Evolutionary conservation across 2,329 filamentous ascomycete genomes (phyloP).

Genomic region (Claviceps cyperi): DNA sequence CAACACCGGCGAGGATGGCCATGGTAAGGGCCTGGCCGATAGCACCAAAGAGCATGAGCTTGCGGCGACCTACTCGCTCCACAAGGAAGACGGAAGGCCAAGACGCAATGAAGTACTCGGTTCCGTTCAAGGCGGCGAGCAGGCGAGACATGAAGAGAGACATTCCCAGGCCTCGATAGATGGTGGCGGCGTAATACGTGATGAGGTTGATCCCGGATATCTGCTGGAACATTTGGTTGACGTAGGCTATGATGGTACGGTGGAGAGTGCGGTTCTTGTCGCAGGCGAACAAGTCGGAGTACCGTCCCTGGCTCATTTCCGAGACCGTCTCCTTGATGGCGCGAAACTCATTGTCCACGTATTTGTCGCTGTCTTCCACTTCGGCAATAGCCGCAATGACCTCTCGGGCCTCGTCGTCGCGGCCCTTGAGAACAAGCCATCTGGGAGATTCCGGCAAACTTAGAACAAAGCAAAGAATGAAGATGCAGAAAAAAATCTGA

Average conservation of each 20-base stretch:
- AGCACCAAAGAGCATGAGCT: constrained; percentile 58
- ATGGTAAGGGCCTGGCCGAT: constrained; percentile 47
- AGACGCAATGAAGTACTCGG: constrained; percentile 46
- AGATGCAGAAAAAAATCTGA: constrained; percentile 41
- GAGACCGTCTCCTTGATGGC: constrained; percentile 53
- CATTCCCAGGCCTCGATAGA: constrained; percentile 42
- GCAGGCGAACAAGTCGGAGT: constrained; percentile 41
- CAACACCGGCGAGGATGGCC: constrained; percentile 45
- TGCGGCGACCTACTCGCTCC: constrained; percentile 51
- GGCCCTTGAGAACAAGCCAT: constrained; percentile 31
- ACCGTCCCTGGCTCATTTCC: constrained; percentile 50
- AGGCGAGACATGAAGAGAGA: constrained; percentile 42
- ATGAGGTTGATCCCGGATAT: constrained; percentile 50
- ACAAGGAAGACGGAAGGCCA: constrained; percentile 47
- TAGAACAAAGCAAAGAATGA: constrained; percentile 39
- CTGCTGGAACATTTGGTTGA: constrained; percentile 52
- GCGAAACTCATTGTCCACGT: constrained; percentile 41
- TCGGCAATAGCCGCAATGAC: constrained; percentile 39
- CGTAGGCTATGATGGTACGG: constrained; percentile 44
- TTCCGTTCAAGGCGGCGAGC: constrained; percentile 27
- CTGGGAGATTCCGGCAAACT: constrained; percentile 39
- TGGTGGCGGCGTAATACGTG: constrained; percentile 45
- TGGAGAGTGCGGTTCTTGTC: constrained; percentile 42
- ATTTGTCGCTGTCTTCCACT: constrained; percentile 39
- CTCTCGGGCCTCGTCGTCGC: constrained; percentile 30